Percentiles rank a stretch among this genome's conserved stretches.
Evolutionary conservation across 768 basidiomycete species (phyloP).

Genomic region (Suillus occidentalis): DNA sequence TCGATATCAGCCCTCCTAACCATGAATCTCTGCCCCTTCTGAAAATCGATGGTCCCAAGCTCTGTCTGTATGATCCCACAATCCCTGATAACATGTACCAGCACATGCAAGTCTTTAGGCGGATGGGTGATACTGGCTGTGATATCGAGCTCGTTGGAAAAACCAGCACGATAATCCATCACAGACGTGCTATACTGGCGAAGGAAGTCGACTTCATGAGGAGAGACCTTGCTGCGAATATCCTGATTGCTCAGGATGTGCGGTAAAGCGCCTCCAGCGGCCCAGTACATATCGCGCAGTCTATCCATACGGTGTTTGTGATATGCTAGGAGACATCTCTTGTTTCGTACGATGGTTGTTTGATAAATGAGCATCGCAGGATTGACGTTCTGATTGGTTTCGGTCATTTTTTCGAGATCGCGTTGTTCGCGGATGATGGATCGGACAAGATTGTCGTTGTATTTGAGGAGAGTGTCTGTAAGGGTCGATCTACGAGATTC

Average conservation of each 20-base stretch:
- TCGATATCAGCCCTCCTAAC: constrained; percentile 89
- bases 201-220: constrained; percentile 83
- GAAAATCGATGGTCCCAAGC: constrained; percentile 86
- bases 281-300: constrained; percentile 88
- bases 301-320: constrained; percentile 84
- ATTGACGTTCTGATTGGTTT: constrained; percentile 47
- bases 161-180: constrained; percentile 82
- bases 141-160: constrained; percentile 85
- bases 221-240: constrained; percentile 70
- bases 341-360: constrained; percentile 88
- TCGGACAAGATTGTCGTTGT: constrained; percentile 87
- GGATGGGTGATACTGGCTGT: constrained; percentile 79
- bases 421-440: constrained; percentile 89
- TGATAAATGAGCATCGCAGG: constrained; percentile 81
- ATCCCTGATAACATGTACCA: constrained; percentile 83
- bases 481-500: constrained; percentile 86
- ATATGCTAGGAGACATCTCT: constrained; percentile 94
- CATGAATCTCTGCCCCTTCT: constrained; percentile 87
- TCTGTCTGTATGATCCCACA: constrained; percentile 93
- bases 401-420: constrained; percentile 66
- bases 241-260: constrained; percentile 72
- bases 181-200: constrained; percentile 77
- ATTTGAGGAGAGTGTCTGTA: constrained; percentile 83
- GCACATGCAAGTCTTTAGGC: constrained; percentile 86
- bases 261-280: constrained; percentile 81